phyloP scores from a whole-genome alignment of 208 protist genomes.

The Trichomonas vaginalis region DNA sequence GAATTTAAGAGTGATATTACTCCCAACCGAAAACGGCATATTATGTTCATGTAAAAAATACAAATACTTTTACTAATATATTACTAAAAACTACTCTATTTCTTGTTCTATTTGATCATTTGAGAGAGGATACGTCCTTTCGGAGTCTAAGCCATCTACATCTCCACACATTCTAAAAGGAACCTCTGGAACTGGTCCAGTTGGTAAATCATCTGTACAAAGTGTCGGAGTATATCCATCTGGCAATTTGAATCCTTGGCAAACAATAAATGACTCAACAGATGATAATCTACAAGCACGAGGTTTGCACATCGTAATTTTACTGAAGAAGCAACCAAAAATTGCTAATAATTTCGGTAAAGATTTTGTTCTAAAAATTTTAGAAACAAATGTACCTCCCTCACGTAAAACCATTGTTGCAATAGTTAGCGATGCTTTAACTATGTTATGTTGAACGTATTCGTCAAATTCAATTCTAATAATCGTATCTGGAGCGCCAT shows the following conservation, averaged over 20 bases:
- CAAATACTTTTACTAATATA: too few relatives aligned
- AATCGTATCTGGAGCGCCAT: constrained; percentile 92
- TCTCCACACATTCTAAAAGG: constrained; percentile 7
- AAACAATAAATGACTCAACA: constrained; percentile 16
- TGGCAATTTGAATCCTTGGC: neutral
- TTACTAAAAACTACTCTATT: neutral
- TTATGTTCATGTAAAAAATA: too few relatives aligned
- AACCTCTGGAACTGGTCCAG: neutral
- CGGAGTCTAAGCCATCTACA: neutral
- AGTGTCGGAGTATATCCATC: neutral
- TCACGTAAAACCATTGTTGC: constrained; percentile 70
- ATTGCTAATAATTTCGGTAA: neutral
- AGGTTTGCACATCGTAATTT: neutral
- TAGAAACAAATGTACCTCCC: constrained; percentile 62
- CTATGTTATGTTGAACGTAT: constrained; percentile 62
- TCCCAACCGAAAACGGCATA: too few relatives aligned
- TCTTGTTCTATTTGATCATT: neutral
- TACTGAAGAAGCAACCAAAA: neutral
- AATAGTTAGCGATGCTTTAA: constrained; percentile 70
- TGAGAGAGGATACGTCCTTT: neutral
- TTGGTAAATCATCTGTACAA: neutral
- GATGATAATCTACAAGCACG: neutral
- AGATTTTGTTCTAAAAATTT: constrained; percentile 86
- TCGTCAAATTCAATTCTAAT: constrained; percentile 94
- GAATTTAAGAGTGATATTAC: too few relatives aligned